Percentiles rank a stretch among this genome's conserved stretches.
These are phyloP conservation scores for Alopecurus myosuroides DNA, from an alignment of 176 grass and related monocot genomes.

Conservation along the genomic window DNA sequence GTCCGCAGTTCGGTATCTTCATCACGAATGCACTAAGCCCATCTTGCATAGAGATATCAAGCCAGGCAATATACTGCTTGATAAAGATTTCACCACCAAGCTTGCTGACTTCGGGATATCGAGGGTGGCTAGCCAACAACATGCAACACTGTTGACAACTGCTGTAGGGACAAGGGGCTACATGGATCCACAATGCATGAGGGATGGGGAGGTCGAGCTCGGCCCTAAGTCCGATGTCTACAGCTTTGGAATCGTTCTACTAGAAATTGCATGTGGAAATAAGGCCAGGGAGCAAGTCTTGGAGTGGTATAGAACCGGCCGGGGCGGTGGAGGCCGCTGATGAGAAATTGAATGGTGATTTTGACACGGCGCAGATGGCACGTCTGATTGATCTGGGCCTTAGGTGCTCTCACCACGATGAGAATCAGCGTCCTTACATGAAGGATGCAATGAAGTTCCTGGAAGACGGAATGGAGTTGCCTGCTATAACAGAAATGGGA, in stretches of 20 bases:
- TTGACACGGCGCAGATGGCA: neutral
- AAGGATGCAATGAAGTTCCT: no score
- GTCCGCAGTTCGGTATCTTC: neutral
- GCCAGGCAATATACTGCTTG: neutral
- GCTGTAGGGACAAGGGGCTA: neutral
- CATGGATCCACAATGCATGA: neutral
- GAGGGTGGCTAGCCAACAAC: neutral
- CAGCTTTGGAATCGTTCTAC: neutral
- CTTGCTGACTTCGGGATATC: neutral
- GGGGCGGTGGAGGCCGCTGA: neutral
- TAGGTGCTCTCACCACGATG: neutral
- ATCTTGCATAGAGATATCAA: constrained; percentile 6
- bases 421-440: no score
- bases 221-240: neutral
- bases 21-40: neutral
- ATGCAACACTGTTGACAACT: neutral
- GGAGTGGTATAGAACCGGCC: neutral
- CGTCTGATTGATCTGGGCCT: neutral
- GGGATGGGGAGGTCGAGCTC: neutral
- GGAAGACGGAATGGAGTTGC: no score
- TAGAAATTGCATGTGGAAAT: neutral
- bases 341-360: neutral
- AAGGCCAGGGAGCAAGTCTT: neutral
- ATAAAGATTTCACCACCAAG: neutral
- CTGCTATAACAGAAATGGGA: no score